Base-by-base conservation (phyloP, 2,329 filamentous ascomycete species). In the Spiromastix sp. region DNA sequence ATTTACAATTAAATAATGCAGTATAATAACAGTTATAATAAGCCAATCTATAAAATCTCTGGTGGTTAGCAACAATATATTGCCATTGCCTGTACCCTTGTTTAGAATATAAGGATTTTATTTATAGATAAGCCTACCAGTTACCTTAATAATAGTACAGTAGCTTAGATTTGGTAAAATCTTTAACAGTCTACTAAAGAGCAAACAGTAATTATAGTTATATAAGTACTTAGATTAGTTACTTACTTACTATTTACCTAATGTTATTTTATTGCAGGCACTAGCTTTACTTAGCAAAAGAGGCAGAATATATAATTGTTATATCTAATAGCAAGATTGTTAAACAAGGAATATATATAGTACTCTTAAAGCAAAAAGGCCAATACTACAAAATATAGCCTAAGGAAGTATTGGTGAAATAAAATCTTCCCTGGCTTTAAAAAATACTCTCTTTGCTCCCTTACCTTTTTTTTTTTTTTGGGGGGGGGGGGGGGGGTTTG, bases 41-140 rank as follows among this genome's bases (percentile, higher is more conserved):
- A 21, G 6, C 6, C 4, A 10, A 13, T 20, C 10, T 15, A n/a
- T 5, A 24, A 34, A n/a, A 15, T 34, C 20, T 34, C 32, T n/a
- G 32, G 32, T 11, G 32, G 32, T 1, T 15, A 34, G 22, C 12
- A 16, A 12, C 32, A 26, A n/a, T 24, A 24, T 15, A 8, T 34
- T 10, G 19, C 32, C 3, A 34, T 34, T 19, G 32, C 32, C 3
- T n/a, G 32, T 9, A 24, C 22, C 5, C 21, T 34, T 10, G 7
- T 34, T 22, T 17, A 18, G 12, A 22, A 34, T 11, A 13, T 24
- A 15, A 18, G 15, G 16, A 15, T 34, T 4, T 24, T 34, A 4
- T 25, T 34, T 9, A 12, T 34, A 6, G 32, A 34, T n/a, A 24
- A 34, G 34, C 42, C 29, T 11, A 24, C 30, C 17, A 28, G 21